These are phyloP conservation scores for Phytopythium kandeliae DNA, from an alignment of 352 stramenopile genomes.

Conservation along the genomic window DNA sequence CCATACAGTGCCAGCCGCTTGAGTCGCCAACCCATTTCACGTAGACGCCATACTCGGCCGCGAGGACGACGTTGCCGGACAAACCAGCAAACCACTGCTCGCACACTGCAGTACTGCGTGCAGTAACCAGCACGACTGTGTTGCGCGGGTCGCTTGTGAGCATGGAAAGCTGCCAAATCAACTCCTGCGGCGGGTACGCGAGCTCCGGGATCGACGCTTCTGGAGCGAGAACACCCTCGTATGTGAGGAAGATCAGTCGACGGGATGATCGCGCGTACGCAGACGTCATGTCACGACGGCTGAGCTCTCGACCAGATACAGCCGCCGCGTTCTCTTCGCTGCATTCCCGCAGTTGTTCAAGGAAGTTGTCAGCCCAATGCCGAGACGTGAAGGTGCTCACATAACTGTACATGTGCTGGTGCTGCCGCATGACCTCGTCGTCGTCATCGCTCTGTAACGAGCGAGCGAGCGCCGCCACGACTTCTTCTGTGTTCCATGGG, in stretches of 20 bases:
- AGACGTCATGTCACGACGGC: conserved; percentile 82
- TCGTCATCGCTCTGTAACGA: conserved; percentile 44
- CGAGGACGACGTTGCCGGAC: conserved; percentile 56
- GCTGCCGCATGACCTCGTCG: conserved; percentile 61
- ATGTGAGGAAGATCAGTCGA: conserved; percentile 84
- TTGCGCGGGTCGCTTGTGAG: conserved; percentile 68
- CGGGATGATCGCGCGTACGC: conserved; percentile 65
- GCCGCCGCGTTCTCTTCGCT: conserved; percentile 66
- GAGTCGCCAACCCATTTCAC: conserved; percentile 64
- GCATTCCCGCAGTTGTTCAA: conserved; percentile 75
- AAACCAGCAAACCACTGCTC: conserved; percentile 78
- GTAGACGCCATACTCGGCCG: conserved; percentile 77
- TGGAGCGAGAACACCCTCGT: conserved; percentile 82
- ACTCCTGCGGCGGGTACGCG: conserved; percentile 74
- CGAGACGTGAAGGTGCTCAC: conserved; percentile 70
- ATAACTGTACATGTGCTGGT: conserved; percentile 83
- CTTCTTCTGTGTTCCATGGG: conserved; percentile 81
- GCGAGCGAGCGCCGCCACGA: conserved; percentile 44
- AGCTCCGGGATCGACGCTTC: conserved; percentile 85
- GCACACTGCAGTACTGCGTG: conserved; percentile 59
- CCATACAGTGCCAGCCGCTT: conserved; percentile 72
- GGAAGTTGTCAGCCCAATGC: conserved; percentile 76
- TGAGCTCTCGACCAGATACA: conserved; percentile 67
- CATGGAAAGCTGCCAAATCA: conserved; percentile 84
- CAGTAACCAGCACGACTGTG: conserved; percentile 71